Evolutionary conservation across 2,329 filamentous ascomycete genomes (phyloP).

Genomic region (Exophiala xenobiotica): DNA sequence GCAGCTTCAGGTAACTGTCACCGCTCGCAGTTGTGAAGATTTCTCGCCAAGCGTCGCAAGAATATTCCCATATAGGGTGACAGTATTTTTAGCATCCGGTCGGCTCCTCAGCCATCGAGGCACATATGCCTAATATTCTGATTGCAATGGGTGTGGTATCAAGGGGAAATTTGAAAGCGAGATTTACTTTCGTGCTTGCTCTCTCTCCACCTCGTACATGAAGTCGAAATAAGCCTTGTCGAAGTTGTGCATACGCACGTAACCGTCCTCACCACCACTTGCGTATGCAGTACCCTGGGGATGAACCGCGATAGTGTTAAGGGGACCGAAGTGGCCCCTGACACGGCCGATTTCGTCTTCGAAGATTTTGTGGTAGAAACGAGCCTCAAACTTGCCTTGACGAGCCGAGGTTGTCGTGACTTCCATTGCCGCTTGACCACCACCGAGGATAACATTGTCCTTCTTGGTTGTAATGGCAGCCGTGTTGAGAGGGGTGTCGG

Average conservation of each 20-base stretch:
- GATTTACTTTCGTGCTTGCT: constrained; percentile 53
- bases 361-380: constrained; percentile 99
- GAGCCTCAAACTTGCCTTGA: constrained; percentile 98
- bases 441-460: constrained; percentile 95
- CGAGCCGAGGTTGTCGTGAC: constrained; percentile 91
- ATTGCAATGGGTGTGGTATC: constrained; percentile 13
- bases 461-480: constrained; percentile 93
- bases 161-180: constrained; percentile 5
- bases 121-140: constrained; percentile 10
- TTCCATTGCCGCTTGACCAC: constrained; percentile 98
- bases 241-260: constrained; percentile 97
- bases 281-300: constrained; percentile 90
- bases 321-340: constrained; percentile 90
- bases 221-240: constrained; percentile 99
- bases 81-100: too few species aligned
- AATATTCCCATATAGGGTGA: too few species aligned
- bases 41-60: too few species aligned
- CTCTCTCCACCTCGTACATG: constrained; percentile 96
- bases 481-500: constrained; percentile 95
- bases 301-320: constrained; percentile 94
- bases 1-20: too few species aligned
- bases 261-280: constrained; percentile 95
- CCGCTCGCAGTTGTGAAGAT: too few species aligned
- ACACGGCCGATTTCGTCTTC: constrained; percentile 98
- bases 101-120: neutral